Conservation (phyloP, 2,329 filamentous ascomycete genomes). For the Myrmaecium sp. region DNA sequence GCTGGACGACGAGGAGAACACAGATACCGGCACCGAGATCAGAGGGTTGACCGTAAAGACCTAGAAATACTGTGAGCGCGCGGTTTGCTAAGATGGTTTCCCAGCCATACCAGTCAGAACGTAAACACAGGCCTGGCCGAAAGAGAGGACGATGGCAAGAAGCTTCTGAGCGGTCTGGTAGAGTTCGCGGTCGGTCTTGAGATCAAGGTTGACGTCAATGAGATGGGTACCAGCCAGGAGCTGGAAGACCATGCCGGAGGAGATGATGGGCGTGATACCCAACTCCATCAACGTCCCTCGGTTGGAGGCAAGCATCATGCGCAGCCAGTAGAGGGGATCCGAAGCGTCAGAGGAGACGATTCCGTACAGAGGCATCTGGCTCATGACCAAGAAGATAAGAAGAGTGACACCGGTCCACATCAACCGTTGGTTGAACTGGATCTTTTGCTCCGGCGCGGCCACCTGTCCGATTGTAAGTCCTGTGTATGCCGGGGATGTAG, state of each 20-base stretch:
- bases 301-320: constrained; percentile 99
- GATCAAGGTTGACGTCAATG: constrained; percentile 99
- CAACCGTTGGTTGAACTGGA: constrained; percentile 79
- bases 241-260: constrained; percentile 99
- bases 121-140: constrained; percentile 94
- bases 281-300: constrained; percentile 90
- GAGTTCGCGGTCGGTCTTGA: constrained; percentile 98
- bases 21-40: constrained; percentile 97
- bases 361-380: constrained; percentile 90
- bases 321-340: constrained; percentile 97
- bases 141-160: constrained; percentile 81
- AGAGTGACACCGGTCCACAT: constrained; percentile 51
- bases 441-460: constrained; percentile 92
- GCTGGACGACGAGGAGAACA: constrained; percentile 93
- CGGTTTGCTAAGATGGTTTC: too few species aligned
- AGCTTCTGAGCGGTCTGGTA: constrained; percentile 99
- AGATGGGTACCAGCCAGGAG: constrained; percentile 97
- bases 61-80: too few species aligned
- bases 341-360: constrained; percentile 95
- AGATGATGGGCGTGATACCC: constrained; percentile 95
- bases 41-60: constrained; percentile 90
- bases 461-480: constrained; percentile 4
- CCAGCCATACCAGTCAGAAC: constrained; percentile 79
- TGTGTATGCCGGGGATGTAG: neutral
- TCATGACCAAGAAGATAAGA: constrained; percentile 99